Conservation (phyloP, 345 rosid genomes). For the Populus pruinosa region DNA sequence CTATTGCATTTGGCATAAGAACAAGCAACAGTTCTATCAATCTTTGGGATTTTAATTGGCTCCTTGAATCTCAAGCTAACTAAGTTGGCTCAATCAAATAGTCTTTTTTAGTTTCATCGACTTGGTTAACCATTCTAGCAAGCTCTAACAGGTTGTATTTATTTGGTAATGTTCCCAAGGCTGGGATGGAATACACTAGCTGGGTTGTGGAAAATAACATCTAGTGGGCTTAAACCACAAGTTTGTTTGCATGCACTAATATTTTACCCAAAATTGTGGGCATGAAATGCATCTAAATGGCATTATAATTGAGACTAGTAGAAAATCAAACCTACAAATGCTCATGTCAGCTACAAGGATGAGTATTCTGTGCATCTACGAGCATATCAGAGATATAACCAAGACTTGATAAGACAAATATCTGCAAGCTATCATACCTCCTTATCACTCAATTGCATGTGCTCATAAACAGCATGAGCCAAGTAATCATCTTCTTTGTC, state of each 20-base stretch:
- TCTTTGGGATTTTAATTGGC: neutral
- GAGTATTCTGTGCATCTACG: neutral
- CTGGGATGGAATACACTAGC: neutral
- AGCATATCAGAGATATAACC: neutral
- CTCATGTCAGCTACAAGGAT: neutral
- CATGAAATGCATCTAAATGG: neutral
- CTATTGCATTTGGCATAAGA: neutral
- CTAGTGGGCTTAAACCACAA: neutral
- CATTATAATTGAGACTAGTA: neutral
- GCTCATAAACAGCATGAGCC: slow-evolving; percentile 65
- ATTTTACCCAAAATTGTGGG: neutral
- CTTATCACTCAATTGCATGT: slow-evolving; percentile 64
- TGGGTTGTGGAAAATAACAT: neutral
- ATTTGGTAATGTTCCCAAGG: neutral
- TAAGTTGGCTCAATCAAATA: neutral
- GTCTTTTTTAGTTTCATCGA: neutral
- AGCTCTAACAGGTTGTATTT: neutral
- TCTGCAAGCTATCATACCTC: slow-evolving; percentile 33
- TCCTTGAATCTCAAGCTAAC: neutral
- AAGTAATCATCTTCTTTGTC: slow-evolving; percentile 85
- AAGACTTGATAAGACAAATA: neutral
- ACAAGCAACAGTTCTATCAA: no score
- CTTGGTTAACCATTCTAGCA: neutral
- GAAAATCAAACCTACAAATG: neutral
- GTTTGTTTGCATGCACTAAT: no score